These are phyloP conservation scores for Oropetium thomaeum DNA, from an alignment of 176 grass and related monocot genomes.

Conservation along the genomic window DNA sequence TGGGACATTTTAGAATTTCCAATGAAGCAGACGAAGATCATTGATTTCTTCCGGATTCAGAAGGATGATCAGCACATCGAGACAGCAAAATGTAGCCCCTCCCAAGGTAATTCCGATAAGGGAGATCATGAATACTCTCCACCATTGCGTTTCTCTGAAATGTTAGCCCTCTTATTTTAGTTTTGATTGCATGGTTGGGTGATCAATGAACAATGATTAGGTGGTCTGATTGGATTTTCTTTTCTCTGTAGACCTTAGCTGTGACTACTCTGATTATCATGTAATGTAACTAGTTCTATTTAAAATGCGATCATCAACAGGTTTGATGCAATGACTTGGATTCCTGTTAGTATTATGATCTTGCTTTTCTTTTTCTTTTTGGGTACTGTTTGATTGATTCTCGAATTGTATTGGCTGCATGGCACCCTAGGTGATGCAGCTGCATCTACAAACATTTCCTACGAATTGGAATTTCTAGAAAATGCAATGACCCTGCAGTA, in stretches of 20 bases:
- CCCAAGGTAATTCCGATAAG: conserved; percentile 49
- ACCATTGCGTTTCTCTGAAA: background rate
- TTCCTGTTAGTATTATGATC: background rate
- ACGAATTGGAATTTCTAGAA: conserved; percentile 18
- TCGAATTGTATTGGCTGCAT: background rate
- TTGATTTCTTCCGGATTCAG: conserved; percentile 91
- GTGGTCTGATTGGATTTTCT: background rate
- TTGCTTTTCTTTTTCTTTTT: background rate
- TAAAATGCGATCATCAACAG: background rate
- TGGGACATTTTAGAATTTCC: conserved; percentile 51
- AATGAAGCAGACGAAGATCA: conserved; percentile 81
- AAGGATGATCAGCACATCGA: conserved; percentile 23
- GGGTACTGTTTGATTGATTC: background rate
- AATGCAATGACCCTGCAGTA: background rate
- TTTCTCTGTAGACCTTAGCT: background rate
- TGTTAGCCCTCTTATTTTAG: background rate
- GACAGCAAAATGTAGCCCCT: conserved; percentile 38
- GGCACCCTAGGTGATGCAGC: background rate
- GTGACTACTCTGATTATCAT: background rate
- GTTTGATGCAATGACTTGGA: background rate
- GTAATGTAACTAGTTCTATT: background rate
- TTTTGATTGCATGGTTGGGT: background rate
- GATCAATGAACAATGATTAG: background rate
- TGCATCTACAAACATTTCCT: background rate
- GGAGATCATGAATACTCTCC: background rate